Evolutionary conservation across 2,329 filamentous ascomycete genomes (phyloP), one percentile per base, ranked within the genome.

Genomic region (Apiospora malaysiana): DNA sequence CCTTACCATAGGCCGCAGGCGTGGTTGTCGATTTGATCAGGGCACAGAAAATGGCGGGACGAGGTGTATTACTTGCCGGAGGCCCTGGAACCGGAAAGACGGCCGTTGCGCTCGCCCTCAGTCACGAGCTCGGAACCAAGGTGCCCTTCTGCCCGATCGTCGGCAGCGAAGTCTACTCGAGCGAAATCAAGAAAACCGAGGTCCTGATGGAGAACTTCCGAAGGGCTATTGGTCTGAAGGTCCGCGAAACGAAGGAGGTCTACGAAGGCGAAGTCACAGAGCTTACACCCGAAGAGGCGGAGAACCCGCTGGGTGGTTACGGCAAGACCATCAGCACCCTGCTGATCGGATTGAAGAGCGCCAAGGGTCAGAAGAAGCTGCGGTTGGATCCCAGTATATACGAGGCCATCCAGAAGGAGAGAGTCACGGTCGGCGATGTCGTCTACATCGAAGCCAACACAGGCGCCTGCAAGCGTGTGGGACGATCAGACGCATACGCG

Each of bases 401-500:
- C 86, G 96, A 99, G 84, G 96, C 96, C 3, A 98, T 99, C 78
- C 96, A 98, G 82, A 98, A 98, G 85, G 96, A 99, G 87, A 90
- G 95, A 74, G 96, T 99, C 56, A 93, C 94, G 2, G 92, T 98
- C 63, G 96, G 96, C 80, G 96, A 99, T 81, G 96, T 99, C 78
- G 94, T 99, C 82, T 99, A 99, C 85, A 98, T 99, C 76, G 96
- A 99, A 86, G 95, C 96, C 75, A 99, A 99, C 85, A 99, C 96
- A 16, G 96, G 96, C 74, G 95, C 96, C 66, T 97, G 97, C 85
- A 99, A 99, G 87, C 91, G 96, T 77, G 96, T 99, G 14, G 96
- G 96, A 68, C 90, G 96, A 79, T 97, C 94, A 65, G 96, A 99
- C 81, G 96, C 96, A 40, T 98, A 98, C 82, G 95, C 95, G 40